Percentiles rank a stretch among this genome's conserved stretches.
Conservation (phyloP, 345 rosid species). For the Eucalyptus victrix region DNA sequence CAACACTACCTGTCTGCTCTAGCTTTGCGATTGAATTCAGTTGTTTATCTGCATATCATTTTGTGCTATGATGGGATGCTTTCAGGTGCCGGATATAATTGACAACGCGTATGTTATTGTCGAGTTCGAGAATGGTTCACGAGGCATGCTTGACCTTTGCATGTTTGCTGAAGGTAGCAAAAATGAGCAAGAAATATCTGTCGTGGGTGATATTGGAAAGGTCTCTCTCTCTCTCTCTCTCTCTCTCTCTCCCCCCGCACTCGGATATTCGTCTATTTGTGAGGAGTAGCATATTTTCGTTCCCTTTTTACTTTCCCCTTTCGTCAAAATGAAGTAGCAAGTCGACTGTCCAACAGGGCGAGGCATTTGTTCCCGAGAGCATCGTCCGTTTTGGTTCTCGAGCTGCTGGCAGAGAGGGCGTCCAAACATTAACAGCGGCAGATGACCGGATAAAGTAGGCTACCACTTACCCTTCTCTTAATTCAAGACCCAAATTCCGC, state of each 20-base stretch:
- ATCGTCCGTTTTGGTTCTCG: conserved; percentile 59
- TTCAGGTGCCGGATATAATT: conserved; percentile 79
- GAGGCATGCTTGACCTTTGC: conserved; percentile 93
- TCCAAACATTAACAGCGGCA: conserved; percentile 46
- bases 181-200: conserved; percentile 91
- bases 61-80: background rate
- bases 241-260: background rate
- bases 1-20: background rate
- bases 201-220: conserved; percentile 75
- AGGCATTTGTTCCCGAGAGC: conserved; percentile 87
- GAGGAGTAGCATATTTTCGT: background rate
- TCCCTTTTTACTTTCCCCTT: background rate
- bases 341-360: conserved; percentile 42
- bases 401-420: conserved; percentile 56
- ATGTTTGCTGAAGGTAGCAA: conserved; percentile 98
- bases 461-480: background rate
- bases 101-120: conserved; percentile 84
- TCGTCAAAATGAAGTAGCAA: background rate
- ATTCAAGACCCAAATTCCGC: background rate
- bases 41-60: background rate
- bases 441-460: conserved; percentile 59
- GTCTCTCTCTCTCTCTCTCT: conserved; percentile 11
- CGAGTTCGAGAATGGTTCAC: conserved; percentile 82
- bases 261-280: background rate
- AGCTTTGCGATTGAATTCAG: background rate